phyloP scores from a whole-genome alignment of 495 filamentous ascomycete genomes.

The Diplogelasinospora grovesii region DNA sequence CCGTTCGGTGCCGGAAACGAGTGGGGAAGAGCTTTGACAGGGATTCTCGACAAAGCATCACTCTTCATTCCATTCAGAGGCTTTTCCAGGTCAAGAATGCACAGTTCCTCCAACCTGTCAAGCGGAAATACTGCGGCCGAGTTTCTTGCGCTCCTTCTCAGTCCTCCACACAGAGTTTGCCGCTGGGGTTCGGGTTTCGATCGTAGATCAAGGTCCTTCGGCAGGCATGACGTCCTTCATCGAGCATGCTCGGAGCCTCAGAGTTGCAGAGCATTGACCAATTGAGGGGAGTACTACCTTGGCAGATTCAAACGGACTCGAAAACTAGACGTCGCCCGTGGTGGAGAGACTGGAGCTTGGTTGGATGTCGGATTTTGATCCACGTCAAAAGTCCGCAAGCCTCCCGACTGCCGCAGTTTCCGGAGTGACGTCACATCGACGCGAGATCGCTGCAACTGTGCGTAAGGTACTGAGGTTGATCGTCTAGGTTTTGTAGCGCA shows the following conservation, averaged over 20 bases:
- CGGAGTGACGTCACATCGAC: no score
- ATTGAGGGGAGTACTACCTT: background rate
- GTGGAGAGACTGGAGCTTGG: background rate
- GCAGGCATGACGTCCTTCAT: constrained; percentile 2
- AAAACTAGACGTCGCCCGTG: background rate
- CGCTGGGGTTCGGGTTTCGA: no score
- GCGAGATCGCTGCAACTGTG: background rate
- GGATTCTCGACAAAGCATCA: background rate
- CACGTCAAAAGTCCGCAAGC: background rate
- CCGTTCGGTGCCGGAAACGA: no score
- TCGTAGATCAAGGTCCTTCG: no score
- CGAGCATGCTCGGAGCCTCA: background rate
- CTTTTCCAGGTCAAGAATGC: background rate
- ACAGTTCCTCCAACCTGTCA: background rate
- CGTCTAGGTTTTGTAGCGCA: no score
- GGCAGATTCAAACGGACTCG: background rate
- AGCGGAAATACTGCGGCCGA: no score
- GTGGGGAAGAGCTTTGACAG: no score
- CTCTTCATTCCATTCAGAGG: background rate
- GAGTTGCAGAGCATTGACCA: background rate
- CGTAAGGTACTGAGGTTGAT: background rate
- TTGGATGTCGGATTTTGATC: background rate
- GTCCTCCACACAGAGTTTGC: background rate
- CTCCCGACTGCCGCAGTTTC: no score
- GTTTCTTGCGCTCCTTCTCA: no score